Base-by-base conservation (phyloP, 345 rosid species). In the Isatis tinctoria region DNA sequence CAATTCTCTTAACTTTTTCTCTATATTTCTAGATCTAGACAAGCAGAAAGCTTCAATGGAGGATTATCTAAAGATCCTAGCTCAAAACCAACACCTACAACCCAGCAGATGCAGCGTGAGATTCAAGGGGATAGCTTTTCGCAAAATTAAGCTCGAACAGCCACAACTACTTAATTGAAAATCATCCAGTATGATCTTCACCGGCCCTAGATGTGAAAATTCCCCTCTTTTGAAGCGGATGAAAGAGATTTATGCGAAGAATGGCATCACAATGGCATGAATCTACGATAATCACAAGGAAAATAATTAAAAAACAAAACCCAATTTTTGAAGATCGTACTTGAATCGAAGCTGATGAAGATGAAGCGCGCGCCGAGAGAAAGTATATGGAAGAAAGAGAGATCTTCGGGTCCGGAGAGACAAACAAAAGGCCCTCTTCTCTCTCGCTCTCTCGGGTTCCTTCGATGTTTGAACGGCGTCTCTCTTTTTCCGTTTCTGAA, bases 381-480 rank as follows among this genome's bases (percentile, higher is more conserved):
- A 30, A 26, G 36, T 35, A 74, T 27, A 40, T 13, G 53, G 17
- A 40, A 52, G 54, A 24, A 14, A 22, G 52, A 67, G 57, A 76
- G 75, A 70, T 76, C 65, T 76, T 53, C 75, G 58, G 54, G 60
- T 56, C 65, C 65, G 78, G 75, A 69, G 18, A 70, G 75, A 66
- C 43, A 56, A 57, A 13, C 59, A 8, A 53, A 43, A 14, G 60
- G 47, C 66, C 33, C 33, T 49, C 18, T 11, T 14, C 20, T 44
- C 8, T 7, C 9, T 14, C 20, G n/a, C 8, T 7, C 9, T n/a
- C 40, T 36, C 40, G 48, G 17, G 17, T 57, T 1, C 17, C n/a
- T 66, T 61, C 59, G 30, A 61, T 75, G 45, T 53, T 76, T 69
- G 36, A 69, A 62, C 79, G 74, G 70, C 79, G 79, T 76, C 57